Base-by-base conservation (phyloP, 257 asterid genomes). In the Fraxinus quadrangulata region DNA sequence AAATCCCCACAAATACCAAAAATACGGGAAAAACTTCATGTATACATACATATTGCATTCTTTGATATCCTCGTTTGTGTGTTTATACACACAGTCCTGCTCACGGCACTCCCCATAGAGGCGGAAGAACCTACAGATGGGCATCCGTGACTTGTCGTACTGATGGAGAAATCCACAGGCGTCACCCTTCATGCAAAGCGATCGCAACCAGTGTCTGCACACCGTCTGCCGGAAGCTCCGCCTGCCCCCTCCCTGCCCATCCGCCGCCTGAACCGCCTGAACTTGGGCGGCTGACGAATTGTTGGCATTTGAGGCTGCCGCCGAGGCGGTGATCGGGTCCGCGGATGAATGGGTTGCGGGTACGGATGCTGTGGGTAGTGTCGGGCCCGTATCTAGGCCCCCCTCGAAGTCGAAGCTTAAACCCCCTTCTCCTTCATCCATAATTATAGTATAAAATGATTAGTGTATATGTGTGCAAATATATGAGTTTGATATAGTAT, bases 341-440 rank as follows among this genome's bases (percentile, higher is more conserved):
- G 85, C 80, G 4, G 81, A 47, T 11, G 92, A 80, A 37, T 88
- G 94, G 70, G 86, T 83, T 7, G 83, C 91, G 17, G 98, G 97
- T 40, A 88, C 89, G 9, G 98, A 92, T 28, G 97, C 97, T 1
- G 97, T 94, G 14, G 97, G 97, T 13, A 85, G 94, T 17, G 90
- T 51, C 13, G 96, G 96, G 31, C 90, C 94, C 17, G 89, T 40
- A 61, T 92, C 99, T 31, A 92, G 77, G 6, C 96, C 97, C 34
- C 97, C 99, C 79, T 94, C 99, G 70, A 94, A 91, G 82, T 94
- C 99, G 79, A 92, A 94, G 82, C 94, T 94, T 71, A 94, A 84
- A 67, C 89, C 97, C 28, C 98, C 98, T 73, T 92, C 98, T 31
- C 95, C 98, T 7, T 94, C 97, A 24, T 94, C 99, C 99, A 94